Base-by-base conservation (phyloP, 352 stramenopile species). In the Globisporangium cederbergense region DNA sequence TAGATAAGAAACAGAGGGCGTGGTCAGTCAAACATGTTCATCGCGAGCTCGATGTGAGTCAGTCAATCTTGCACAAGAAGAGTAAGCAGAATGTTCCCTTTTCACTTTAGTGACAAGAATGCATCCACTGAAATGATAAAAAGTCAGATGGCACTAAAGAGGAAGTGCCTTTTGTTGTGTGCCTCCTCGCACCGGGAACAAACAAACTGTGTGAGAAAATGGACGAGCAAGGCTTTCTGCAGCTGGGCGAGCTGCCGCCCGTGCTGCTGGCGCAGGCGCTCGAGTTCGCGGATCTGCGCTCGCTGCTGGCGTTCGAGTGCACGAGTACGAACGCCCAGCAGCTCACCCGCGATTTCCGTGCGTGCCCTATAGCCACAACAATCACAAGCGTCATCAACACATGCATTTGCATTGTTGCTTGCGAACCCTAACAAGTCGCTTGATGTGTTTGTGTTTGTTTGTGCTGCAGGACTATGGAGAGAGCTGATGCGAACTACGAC, bases 241-340 rank as follows among this genome's bases (percentile, higher is more conserved):
- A 54, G 51, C 56, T 80, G 40, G 62, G 58, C 51, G 70, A 82
- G 18, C 61, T 86, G 66, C 78, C 76, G 46, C 62, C 65, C 10
- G 76, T 83, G 28, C 60, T 86, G 58, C 62, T 86, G 28, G 70
- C 62, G 36, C 64, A 72, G 18, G 71, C 49, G 64, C 71, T 86
- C 52, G 73, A 72, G 52, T 86, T 84, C 58, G 64, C 56, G 0
- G 76, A 84, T 59, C 57, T 77, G 43, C 43, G 16, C 50, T 57
- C 60, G 66, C 64, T 86, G 50, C 62, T 79, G 66, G 62, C 42
- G 3, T 64, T 85, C 18, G 77, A 83, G 58, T 55, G 47, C 18
- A 58, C 67, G 18, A 71, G 56, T 22, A 34, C 40, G 30, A 51
- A 16, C 18, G 22, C 62, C 28, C 43, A 50, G 52, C 32, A 43